These are phyloP conservation scores for Rhynchospora pubera DNA, from an alignment of 176 grass and related monocot species.

Conservation along the genomic window DNA sequence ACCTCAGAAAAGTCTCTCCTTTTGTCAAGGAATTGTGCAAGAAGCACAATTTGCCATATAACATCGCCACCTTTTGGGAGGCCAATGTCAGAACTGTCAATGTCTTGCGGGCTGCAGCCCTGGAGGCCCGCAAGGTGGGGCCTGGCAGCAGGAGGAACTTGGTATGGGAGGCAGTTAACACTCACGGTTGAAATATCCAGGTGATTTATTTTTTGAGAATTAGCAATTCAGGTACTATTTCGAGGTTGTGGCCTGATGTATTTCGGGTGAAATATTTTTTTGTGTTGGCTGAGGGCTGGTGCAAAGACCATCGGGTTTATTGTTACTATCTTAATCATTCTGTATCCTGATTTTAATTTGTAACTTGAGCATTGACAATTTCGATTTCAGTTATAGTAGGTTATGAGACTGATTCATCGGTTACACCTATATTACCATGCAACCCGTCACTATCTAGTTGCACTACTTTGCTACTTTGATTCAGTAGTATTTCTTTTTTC, in stretches of 20 bases:
- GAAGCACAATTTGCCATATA: slow-evolving; percentile 68
- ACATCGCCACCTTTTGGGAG: slow-evolving; percentile 55
- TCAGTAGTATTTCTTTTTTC: background rate
- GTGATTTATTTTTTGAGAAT: slow-evolving; percentile 4
- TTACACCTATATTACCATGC: background rate
- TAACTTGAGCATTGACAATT: background rate
- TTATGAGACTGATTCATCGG: background rate
- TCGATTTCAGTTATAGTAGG: slow-evolving; percentile 11
- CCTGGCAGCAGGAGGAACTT: slow-evolving; percentile 35
- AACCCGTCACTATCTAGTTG: background rate
- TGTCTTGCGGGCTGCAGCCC: slow-evolving; percentile 61
- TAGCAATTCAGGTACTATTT: background rate
- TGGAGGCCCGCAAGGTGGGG: slow-evolving; percentile 54
- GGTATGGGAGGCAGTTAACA: slow-evolving; percentile 89
- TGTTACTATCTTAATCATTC: background rate
- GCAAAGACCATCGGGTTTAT: no score
- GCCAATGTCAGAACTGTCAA: slow-evolving; percentile 56
- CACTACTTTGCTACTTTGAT: background rate
- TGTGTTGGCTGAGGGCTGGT: background rate
- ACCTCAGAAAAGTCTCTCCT: slow-evolving; percentile 49
- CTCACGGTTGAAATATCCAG: slow-evolving; percentile 46
- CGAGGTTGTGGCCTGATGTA: background rate
- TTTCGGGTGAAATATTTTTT: slow-evolving; percentile 11
- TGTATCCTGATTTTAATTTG: background rate
- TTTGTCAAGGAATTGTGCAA: slow-evolving; percentile 77